phyloP scores from a whole-genome alignment of 176 grass and related monocot genomes.

The Cenchrus purpureus region DNA sequence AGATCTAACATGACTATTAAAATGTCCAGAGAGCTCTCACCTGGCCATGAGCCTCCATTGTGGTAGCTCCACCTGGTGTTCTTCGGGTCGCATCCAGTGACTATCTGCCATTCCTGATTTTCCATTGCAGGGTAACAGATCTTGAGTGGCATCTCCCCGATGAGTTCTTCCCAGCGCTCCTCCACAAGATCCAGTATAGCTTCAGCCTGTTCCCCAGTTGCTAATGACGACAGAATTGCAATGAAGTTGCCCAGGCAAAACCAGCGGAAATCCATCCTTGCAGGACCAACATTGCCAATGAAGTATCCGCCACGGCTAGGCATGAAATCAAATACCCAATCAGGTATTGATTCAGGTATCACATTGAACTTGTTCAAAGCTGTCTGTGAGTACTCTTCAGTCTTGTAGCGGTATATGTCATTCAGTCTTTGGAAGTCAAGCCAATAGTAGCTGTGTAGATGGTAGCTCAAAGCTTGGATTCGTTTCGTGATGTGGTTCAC shows the following conservation, averaged over 20 bases:
- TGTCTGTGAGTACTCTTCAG: slow-evolving; percentile 84
- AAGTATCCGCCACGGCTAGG: slow-evolving; percentile 75
- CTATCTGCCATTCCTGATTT: slow-evolving; percentile 70
- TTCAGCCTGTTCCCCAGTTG: slow-evolving; percentile 63
- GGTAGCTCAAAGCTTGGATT: slow-evolving; percentile 80
- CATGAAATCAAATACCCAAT: slow-evolving; percentile 91
- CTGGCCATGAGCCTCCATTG: slow-evolving; percentile 86
- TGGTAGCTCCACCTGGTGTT: slow-evolving; percentile 91
- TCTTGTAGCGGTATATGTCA: slow-evolving; percentile 85
- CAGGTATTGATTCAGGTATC: slow-evolving; percentile 79
- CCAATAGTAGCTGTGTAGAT: slow-evolving; percentile 78
- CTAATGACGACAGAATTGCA: slow-evolving; percentile 71
- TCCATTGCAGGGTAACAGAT: slow-evolving; percentile 82
- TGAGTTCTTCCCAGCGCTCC: slow-evolving; percentile 68
- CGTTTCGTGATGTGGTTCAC: slow-evolving; percentile 56
- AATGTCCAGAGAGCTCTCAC: slow-evolving; percentile 33
- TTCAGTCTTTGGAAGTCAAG: slow-evolving; percentile 72
- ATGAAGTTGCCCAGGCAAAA: slow-evolving; percentile 84
- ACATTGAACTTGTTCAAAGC: slow-evolving; percentile 92
- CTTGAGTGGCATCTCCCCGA: slow-evolving; percentile 80
- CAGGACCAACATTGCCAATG: slow-evolving; percentile 78
- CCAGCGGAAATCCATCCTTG: slow-evolving; percentile 90
- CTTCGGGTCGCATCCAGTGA: slow-evolving; percentile 80
- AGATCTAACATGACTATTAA: background rate
- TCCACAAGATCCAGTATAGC: slow-evolving; percentile 84